These are phyloP conservation scores for Saccharomycopsis sp. DNA, from an alignment of 805 yeast genomes.

Conservation along the genomic window DNA sequence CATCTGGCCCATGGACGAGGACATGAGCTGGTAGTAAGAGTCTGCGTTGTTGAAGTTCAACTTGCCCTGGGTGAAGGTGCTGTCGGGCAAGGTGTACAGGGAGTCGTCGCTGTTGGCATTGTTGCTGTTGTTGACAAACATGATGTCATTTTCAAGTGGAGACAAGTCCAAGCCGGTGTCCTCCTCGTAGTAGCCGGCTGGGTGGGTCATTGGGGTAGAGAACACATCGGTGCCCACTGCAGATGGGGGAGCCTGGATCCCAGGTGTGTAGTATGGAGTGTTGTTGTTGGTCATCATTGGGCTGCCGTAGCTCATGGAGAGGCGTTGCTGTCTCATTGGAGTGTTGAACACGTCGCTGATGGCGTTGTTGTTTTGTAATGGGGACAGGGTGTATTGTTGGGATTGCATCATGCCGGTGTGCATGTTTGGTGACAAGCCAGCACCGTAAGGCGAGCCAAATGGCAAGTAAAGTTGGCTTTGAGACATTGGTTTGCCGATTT, in stretches of 20 bases:
- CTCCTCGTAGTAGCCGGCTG: neutral
- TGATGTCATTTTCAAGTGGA: constrained; percentile 16
- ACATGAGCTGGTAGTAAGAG: constrained; percentile 6
- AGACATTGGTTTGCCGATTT: neutral
- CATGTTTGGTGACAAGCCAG: no score
- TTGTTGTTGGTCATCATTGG: constrained; percentile 6
- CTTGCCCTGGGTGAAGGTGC: neutral
- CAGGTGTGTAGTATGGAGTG: constrained; percentile 15
- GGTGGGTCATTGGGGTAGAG: constrained; percentile 6
- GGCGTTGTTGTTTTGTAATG: constrained; percentile 38
- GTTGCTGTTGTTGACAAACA: constrained; percentile 1
- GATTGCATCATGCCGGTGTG: no score
- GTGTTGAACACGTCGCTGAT: constrained; percentile 86
- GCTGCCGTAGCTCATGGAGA: constrained; percentile 14
- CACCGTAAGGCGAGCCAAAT: no score
- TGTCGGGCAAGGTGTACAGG: no score
- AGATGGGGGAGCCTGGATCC: constrained; percentile 4
- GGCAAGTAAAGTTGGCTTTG: no score
- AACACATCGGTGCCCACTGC: constrained; percentile 1
- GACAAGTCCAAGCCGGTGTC: constrained; percentile 14
- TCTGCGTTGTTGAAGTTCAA: constrained; percentile 12
- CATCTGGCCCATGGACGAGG: neutral
- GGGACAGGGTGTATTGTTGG: no score
- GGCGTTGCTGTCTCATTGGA: constrained; percentile 96
- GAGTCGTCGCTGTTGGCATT: neutral